Conservation (phyloP, 2,329 filamentous ascomycete species). For the Parastagonospora nodorum region DNA sequence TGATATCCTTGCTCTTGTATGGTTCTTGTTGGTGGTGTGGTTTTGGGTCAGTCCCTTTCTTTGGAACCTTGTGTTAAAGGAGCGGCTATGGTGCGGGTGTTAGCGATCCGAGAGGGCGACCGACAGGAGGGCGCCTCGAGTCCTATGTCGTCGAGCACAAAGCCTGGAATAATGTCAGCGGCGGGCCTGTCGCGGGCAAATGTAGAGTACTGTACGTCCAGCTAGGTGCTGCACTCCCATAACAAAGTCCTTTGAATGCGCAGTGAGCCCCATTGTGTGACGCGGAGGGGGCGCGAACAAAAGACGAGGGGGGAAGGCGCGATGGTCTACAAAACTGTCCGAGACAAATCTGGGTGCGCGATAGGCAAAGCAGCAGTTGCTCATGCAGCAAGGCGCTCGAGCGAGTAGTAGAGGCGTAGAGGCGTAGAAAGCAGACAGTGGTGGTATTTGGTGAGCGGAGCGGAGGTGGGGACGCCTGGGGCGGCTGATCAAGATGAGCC, state of each 20-base stretch:
- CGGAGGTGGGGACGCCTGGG: slow-evolving; percentile 3
- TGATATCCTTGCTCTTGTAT: not conserved
- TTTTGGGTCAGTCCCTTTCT: not conserved
- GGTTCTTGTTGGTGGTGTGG: not conserved
- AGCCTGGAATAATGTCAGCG: slow-evolving; percentile 8
- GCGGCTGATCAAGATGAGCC: not conserved
- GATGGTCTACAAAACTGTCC: slow-evolving; percentile 1
- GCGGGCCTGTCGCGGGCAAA: not conserved
- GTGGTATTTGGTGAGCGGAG: not conserved
- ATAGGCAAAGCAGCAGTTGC: not conserved
- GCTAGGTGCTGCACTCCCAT: not conserved
- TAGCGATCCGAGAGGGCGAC: slow-evolving; percentile 1
- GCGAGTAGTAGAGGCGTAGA: not conserved
- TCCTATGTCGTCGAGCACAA: not conserved
- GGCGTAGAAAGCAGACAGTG: not conserved
- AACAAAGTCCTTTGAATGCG: slow-evolving; percentile 1
- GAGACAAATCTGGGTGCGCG: too few relatives aligned
- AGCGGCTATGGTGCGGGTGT: not conserved
- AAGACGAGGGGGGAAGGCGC: slow-evolving; percentile 8
- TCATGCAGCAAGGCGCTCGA: not conserved
- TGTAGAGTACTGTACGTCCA: slow-evolving; percentile 5
- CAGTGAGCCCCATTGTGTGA: slow-evolving; percentile 9
- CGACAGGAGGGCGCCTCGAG: not conserved
- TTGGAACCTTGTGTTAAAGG: not conserved
- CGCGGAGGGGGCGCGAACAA: slow-evolving; percentile 1